A percentile compares a stretch with the other conserved stretches of the same genome.
phyloP scores from a whole-genome alignment of 208 protist genomes.

The Leishmania turanica region DNA sequence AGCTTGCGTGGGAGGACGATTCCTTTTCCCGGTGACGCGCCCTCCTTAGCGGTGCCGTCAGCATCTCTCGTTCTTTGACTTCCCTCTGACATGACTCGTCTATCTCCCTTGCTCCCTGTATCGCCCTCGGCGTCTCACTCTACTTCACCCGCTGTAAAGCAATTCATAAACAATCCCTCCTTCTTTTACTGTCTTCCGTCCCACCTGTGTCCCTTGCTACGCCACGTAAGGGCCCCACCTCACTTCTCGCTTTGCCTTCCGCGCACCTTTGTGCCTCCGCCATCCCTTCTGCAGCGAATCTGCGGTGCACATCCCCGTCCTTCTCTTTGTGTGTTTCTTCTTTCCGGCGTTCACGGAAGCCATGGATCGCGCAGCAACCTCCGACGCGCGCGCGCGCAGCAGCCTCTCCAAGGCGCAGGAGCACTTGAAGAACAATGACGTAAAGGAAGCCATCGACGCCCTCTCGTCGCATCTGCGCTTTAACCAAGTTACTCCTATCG shows the following conservation, averaged over 20 bases:
- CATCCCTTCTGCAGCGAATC: no score
- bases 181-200: background rate
- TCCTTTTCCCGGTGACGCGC: background rate
- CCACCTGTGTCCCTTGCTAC: background rate
- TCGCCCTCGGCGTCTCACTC: background rate
- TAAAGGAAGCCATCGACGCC: constrained; percentile 55
- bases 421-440: constrained; percentile 44
- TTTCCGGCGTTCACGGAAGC: background rate
- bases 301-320: background rate
- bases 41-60: background rate
- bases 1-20: background rate
- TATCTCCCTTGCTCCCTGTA: background rate
- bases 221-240: no score
- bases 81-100: background rate
- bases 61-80: background rate
- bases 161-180: background rate
- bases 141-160: background rate
- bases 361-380: constrained; percentile 30
- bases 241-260: background rate
- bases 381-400: constrained; percentile 48
- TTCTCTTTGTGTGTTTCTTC: constrained; percentile 6
- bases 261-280: background rate
- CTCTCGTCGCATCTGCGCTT: constrained; percentile 38
- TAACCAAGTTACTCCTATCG: constrained; percentile 44
- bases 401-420: constrained; percentile 60